Evolutionary conservation across 768 basidiomycete species (phyloP).

Genomic region (Multifurca ochricompacta): DNA sequence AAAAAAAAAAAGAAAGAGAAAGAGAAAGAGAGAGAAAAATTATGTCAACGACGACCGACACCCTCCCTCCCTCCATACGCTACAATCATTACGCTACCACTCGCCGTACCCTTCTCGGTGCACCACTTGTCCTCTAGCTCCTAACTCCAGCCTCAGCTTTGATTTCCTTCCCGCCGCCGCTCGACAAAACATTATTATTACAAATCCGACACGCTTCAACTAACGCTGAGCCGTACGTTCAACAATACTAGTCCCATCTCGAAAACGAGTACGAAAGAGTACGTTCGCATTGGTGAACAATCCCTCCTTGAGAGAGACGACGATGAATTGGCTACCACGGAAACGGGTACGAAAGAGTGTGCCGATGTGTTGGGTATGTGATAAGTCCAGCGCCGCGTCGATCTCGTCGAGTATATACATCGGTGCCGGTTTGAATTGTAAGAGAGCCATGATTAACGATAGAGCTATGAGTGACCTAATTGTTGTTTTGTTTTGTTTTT

Average conservation of each 20-base stretch:
- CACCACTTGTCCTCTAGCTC: neutral
- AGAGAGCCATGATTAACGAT: slow-evolving; percentile 95
- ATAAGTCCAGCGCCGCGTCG: slow-evolving; percentile 93
- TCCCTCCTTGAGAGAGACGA: slow-evolving; percentile 94
- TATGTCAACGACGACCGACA: too few relatives aligned
- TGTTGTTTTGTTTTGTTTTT: neutral
- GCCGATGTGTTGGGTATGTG: slow-evolving; percentile 95
- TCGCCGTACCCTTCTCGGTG: slow-evolving; percentile 8
- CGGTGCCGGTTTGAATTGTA: slow-evolving; percentile 98
- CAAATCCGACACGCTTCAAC: slow-evolving; percentile 43
- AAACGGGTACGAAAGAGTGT: slow-evolving; percentile 96
- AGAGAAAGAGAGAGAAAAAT: too few relatives aligned
- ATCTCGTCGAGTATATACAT: slow-evolving; percentile 99
- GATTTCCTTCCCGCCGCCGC: neutral
- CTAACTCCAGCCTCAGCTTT: neutral
- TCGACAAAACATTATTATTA: slow-evolving; percentile 27
- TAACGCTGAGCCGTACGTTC: slow-evolving; percentile 68
- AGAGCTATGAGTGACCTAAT: slow-evolving; percentile 95
- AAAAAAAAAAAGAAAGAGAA: neutral
- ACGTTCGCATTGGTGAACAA: slow-evolving; percentile 97
- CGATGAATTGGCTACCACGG: slow-evolving; percentile 97
- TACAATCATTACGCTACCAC: neutral
- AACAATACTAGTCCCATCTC: slow-evolving; percentile 89
- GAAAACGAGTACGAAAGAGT: slow-evolving; percentile 85
- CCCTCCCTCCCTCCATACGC: neutral